Evolutionary conservation across 176 grass and related monocot species (phyloP).

Genomic region (Zizania latifolia): DNA sequence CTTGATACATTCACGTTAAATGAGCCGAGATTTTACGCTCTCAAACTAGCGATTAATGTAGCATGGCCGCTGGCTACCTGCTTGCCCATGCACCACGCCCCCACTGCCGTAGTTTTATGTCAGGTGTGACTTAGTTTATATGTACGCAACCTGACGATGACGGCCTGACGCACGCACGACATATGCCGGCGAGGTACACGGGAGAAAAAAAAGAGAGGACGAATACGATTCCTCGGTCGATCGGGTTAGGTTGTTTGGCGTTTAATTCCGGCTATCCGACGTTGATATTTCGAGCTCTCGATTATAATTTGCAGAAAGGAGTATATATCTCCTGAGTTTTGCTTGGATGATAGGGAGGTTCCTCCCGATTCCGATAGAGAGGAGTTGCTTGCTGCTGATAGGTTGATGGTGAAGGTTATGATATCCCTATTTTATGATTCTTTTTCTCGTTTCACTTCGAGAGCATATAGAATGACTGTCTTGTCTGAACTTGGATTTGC

Average conservation of each 20-base stretch:
- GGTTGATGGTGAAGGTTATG: not conserved
- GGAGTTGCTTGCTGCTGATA: not conserved
- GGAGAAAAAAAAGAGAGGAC: not conserved
- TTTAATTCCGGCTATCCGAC: not conserved
- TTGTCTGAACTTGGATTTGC: not conserved
- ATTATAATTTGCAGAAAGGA: not conserved
- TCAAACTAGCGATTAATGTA: too few relatives aligned
- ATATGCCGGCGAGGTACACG: not conserved
- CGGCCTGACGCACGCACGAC: not conserved
- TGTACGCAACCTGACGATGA: not conserved
- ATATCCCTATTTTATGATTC: not conserved
- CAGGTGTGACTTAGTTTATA: too few relatives aligned
- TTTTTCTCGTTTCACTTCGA: not conserved
- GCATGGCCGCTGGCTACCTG: too few relatives aligned
- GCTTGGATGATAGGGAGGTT: not conserved
- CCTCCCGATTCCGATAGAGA: not conserved
- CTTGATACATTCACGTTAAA: too few relatives aligned
- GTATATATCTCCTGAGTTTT: not conserved
- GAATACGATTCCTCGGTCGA: not conserved
- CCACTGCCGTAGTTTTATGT: too few relatives aligned
- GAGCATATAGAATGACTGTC: not conserved
- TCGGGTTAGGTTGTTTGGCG: not conserved
- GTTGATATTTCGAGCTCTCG: not conserved
- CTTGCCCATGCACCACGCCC: too few relatives aligned
- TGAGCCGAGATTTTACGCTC: too few relatives aligned